Conservation (phyloP, 2,329 filamentous ascomycete species). For the Coleophoma eucalyptorum region DNA sequence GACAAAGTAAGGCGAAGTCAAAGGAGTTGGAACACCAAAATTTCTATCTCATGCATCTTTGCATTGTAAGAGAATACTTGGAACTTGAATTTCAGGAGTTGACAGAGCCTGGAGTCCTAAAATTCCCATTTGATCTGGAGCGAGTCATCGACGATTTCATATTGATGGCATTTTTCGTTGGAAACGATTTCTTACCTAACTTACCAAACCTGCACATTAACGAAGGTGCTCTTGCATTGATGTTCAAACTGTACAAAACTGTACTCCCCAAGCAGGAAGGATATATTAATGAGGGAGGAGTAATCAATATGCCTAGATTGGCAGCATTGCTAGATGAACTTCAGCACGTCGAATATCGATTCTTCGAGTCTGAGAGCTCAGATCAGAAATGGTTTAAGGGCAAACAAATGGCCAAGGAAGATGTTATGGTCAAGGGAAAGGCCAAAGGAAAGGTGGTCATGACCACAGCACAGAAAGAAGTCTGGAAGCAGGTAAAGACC, state of each 20-base stretch:
- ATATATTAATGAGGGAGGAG: conserved; percentile 94
- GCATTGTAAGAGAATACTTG: conserved; percentile 94
- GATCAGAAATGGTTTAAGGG: conserved; percentile 91
- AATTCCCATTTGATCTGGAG: conserved; percentile 88
- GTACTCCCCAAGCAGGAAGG: conserved; percentile 83
- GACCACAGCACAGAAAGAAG: conserved; percentile 72
- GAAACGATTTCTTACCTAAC: conserved; percentile 98
- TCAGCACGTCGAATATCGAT: conserved; percentile 83
- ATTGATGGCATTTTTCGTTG: conserved; percentile 98
- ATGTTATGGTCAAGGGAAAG: conserved; percentile 58
- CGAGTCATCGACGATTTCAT: conserved; percentile 98
- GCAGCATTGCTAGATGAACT: conserved; percentile 77
- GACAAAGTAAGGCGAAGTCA: conserved; percentile 80
- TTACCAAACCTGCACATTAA: conserved; percentile 96
- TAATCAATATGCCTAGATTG: conserved; percentile 82
- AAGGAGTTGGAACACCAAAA: conserved; percentile 99
- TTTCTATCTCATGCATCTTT: conserved; percentile 95
- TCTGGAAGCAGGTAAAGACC: conserved; percentile 80
- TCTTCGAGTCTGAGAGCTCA: conserved; percentile 86
- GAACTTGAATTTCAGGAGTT: conserved; percentile 96
- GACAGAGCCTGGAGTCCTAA: conserved; percentile 66
- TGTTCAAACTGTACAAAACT: conserved; percentile 96
- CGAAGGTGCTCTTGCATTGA: conserved; percentile 90
- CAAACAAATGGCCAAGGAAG: conserved; percentile 70
- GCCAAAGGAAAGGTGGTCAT: conserved; percentile 69